These are phyloP conservation scores for Scenedesmus sp. DNA, from an alignment of 163 green algal genomes.

Conservation along the genomic window DNA sequence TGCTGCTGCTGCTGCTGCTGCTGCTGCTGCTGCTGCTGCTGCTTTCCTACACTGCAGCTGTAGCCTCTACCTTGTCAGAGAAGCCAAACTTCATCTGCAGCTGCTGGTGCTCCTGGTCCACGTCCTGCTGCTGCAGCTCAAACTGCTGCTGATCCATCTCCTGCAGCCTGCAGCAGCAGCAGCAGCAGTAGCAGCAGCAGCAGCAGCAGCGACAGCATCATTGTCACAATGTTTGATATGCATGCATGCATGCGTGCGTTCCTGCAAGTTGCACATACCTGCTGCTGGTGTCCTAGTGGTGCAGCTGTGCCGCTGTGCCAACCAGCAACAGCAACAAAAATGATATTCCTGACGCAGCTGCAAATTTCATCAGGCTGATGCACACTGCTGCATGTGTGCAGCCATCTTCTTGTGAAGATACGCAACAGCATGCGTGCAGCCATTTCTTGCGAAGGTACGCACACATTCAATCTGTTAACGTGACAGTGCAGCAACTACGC, in stretches of 20 bases:
- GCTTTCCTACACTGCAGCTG: neutral
- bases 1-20: no score
- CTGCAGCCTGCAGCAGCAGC: conserved; percentile 2
- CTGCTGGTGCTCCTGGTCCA: neutral
- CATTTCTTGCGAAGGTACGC: no score
- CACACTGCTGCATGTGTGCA: no score
- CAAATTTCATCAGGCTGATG: no score
- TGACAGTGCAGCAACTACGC: neutral
- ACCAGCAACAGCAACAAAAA: neutral
- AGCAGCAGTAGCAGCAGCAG: neutral
- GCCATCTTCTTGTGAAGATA: no score
- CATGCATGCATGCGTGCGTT: neutral
- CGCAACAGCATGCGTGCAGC: no score
- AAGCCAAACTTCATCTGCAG: conserved; percentile 52
- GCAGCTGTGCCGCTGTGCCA: neutral
- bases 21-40: neutral
- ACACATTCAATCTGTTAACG: neutral
- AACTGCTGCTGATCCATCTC: conserved; percentile 2
- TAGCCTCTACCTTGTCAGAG: conserved; percentile 37
- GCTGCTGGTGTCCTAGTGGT: neutral
- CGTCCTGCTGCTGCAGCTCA: neutral
- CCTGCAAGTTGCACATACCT: neutral
- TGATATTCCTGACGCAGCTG: neutral
- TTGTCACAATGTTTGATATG: neutral
- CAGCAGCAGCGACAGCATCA: neutral